Evolutionary conservation across 495 filamentous ascomycete species (phyloP).

Genomic region (Neurospora tetrasperma): DNA sequence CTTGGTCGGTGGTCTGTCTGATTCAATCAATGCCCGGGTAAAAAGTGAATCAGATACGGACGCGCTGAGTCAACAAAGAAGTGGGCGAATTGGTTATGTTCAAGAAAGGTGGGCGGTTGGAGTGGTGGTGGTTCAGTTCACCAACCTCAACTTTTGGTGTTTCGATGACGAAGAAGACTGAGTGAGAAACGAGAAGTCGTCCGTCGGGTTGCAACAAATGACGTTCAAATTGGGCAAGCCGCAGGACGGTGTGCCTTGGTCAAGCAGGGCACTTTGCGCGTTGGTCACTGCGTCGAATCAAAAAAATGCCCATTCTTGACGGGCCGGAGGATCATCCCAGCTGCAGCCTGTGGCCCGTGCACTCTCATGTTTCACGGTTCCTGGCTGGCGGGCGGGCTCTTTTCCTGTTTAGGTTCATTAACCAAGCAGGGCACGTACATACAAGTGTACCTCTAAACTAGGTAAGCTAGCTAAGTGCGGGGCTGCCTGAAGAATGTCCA

Average conservation of each 20-base stretch:
- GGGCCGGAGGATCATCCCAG: no score
- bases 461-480: no score
- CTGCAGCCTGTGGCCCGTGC: neutral
- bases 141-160: neutral
- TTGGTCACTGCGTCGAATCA: neutral
- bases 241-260: no score
- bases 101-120: neutral
- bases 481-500: no score
- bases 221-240: neutral
- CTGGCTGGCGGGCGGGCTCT: neutral
- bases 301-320: neutral
- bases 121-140: neutral
- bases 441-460: no score
- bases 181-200: neutral
- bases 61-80: neutral
- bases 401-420: neutral
- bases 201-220: neutral
- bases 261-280: neutral
- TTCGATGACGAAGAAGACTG: neutral
- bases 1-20: neutral
- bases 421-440: no score
- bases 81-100: neutral
- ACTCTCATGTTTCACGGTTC: neutral
- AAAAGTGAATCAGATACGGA: neutral
- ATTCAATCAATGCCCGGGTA: neutral